Conservation (phyloP, 2,329 filamentous ascomycete species). For the Phyllosticta citribraziliensis region DNA sequence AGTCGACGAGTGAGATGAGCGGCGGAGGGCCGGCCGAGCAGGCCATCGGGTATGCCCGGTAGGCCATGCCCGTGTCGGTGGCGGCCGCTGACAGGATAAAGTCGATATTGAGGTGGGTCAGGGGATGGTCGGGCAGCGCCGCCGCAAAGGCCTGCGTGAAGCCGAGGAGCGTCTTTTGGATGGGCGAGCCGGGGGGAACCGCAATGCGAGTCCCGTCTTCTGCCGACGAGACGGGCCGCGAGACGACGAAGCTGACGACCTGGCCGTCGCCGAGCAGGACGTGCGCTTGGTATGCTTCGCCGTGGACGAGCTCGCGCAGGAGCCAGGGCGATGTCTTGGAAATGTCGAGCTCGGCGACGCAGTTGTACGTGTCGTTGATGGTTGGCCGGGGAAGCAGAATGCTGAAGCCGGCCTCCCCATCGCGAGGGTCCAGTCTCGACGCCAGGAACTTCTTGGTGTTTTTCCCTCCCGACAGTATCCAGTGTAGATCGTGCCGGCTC, state of each 20-base stretch:
- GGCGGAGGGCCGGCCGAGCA: background rate
- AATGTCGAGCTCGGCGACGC: background rate
- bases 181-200: background rate
- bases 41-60: background rate
- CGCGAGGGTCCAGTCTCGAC: background rate
- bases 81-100: background rate
- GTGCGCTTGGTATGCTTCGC: background rate
- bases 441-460: background rate
- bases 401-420: background rate
- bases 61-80: background rate
- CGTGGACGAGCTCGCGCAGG: constrained; percentile 2
- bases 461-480: background rate
- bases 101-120: background rate
- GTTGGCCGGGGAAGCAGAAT: background rate
- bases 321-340: constrained; percentile 1
- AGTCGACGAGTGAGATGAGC: background rate
- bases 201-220: background rate
- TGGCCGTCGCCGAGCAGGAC: background rate
- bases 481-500: constrained; percentile 2
- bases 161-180: background rate
- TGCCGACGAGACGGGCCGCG: background rate
- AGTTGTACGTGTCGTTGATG: constrained; percentile 4
- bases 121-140: background rate
- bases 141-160: constrained; percentile 2
- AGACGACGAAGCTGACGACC: background rate